A percentile compares a stretch with the other conserved stretches of the same genome.
These are phyloP conservation scores for Agapanthus africanus DNA, from an alignment of 106 monocot genomes.

Conservation along the genomic window DNA sequence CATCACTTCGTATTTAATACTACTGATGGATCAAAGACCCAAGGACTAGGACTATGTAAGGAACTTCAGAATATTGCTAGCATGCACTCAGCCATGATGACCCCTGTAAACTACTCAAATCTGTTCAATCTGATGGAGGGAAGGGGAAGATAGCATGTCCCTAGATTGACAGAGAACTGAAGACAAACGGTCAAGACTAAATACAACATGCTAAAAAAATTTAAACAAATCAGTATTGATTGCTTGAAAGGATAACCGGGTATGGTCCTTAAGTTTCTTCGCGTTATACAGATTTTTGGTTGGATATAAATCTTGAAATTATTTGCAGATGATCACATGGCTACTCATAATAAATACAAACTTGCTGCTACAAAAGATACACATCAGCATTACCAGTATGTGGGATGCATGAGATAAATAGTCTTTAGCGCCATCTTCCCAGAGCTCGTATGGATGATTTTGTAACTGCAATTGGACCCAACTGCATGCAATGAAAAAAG, in stretches of 20 bases:
- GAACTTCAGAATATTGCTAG: too few relatives aligned
- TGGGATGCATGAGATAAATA: slow-evolving; percentile 81
- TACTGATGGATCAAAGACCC: neutral
- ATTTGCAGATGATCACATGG: neutral
- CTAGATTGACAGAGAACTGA: neutral
- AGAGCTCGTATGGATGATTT: slow-evolving; percentile 88
- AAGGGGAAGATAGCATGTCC: neutral
- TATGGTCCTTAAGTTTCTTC: neutral
- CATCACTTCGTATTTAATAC: neutral
- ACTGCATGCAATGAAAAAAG: slow-evolving; percentile 32
- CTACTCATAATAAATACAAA: neutral
- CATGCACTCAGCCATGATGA: neutral
- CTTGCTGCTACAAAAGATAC: neutral
- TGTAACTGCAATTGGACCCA: slow-evolving; percentile 89
- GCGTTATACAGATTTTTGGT: neutral
- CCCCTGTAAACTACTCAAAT: neutral
- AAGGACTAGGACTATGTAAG: neutral
- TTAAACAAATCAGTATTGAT: too few relatives aligned
- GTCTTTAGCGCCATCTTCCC: slow-evolving; percentile 82
- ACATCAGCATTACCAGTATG: slow-evolving; percentile 45
- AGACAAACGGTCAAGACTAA: neutral
- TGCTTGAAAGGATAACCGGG: neutral
- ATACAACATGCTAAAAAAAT: neutral
- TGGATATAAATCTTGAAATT: neutral
- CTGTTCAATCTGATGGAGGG: neutral